Base-by-base conservation (phyloP, 352 stramenopile genomes). In the Pilasporangium apinafurcum region DNA sequence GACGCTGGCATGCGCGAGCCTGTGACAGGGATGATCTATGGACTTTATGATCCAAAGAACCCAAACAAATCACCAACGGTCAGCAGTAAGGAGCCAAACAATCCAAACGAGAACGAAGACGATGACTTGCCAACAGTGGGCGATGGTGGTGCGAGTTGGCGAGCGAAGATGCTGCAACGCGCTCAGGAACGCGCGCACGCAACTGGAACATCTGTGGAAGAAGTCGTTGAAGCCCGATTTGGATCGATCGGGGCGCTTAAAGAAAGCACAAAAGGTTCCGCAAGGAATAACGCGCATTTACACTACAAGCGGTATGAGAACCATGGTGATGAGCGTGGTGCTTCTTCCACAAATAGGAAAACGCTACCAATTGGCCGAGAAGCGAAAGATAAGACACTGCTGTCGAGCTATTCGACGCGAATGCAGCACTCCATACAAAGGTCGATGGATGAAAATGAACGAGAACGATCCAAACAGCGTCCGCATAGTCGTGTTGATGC, bases 41-140 rank as follows among this genome's bases (percentile, higher is more conserved):
- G 81, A 0, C 60, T 84, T 0, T 93, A 90, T 54, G 78, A 93
- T 38, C 81, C 81, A 0, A 93, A 90, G 53, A 78, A 88, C 13
- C 73, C 74, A 0, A 67, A 89, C 39, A 43, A 61, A 13, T 44
- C 51, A 9, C 56, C 60, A 59, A 12, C 27, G 31, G 44, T 25
- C 41, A 53, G 37, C 44, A 37, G 1, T 10, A 36, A 51, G 21
- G 17, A 48, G 5, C 39, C 50, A 2, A 37, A 37, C 6, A 7
- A 51, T 25, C 22, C 24, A 8, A 27, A 25, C 3, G 13, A 29
- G 2, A 27, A 50, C 21, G 44, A 59, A 7, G 41, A 51, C 0
- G 49, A 40, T 5, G 47, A 61, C 0, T 44, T 63, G 35, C 64
- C 65, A 13, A 20, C 81, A 10, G 67, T 86, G 31, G 81, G 81